Base-by-base conservation (phyloP, 192 early-diverging fungal species). In the Lobosporangium transversale region DNA sequence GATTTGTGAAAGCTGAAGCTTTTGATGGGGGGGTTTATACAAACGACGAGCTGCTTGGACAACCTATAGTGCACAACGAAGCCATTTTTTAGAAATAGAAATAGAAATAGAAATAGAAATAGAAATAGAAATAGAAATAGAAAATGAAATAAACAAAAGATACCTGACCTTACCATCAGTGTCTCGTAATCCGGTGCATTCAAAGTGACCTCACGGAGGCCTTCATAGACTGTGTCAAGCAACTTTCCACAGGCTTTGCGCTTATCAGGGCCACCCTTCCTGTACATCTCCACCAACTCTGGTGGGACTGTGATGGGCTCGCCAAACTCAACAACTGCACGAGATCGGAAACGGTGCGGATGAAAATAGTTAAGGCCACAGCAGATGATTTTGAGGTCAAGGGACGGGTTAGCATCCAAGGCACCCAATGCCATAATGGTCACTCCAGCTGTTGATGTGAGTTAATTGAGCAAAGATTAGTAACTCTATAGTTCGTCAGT, bases 271-370 rank as follows among this genome's bases (percentile, higher is more conserved):
- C 98, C 98, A 55, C 96, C 97, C 33, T 78, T 66, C 53, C 84
- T 90, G 81, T 93, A 99, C 70, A 90, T 86, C 29, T 89, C 88
- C n/a, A 99, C 92, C 4, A 94, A 79, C 64, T 95, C 92, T 7
- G 78, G 62, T 14, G 91, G 79, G 7, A 99, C 86, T 14, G 88
- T 85, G 59, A 99, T 91, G 0, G 95, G 94, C 40, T 94, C 87
- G 35, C 98, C 96, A 86, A 95, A 99, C 79, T 99, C 97, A 37
- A 98, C 88, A 36, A 98, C 97, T n/a, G 97, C 96, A 55, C 96
- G 91, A 10, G 94, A 96, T 53, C 98, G 89, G 89, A 98, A 99
- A 80, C 92, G 84, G 79, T 90, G 89, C 18, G 97, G 91, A 76
- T 99, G 93, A 83, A 98, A 99, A 80, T 99, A 99, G 82, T 96